These are phyloP conservation scores for Juglanconis oblonga DNA, from an alignment of 2,329 filamentous ascomycete species.

Conservation along the genomic window DNA sequence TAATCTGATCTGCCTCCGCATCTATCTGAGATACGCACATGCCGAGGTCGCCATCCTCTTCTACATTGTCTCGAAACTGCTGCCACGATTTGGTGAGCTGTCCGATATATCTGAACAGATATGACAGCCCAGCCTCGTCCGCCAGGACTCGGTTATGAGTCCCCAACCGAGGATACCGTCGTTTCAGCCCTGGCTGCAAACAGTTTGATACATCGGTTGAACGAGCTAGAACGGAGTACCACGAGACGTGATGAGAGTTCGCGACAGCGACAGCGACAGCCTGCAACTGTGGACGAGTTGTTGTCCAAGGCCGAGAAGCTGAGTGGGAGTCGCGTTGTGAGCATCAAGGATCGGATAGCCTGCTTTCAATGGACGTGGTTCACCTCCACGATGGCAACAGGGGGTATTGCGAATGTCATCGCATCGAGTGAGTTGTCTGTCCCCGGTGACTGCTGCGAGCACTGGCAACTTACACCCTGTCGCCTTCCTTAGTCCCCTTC, in stretches of 20 bases:
- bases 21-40: conserved; percentile 47
- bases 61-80: conserved; percentile 47
- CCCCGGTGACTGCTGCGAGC: not conserved
- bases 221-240: conserved; percentile 5
- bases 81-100: conserved; percentile 45
- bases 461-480: not conserved
- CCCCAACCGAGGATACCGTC: conserved; percentile 33
- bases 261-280: not conserved
- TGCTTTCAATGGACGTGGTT: conserved; percentile 74
- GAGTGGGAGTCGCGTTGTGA: conserved; percentile 25
- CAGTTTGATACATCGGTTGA: conserved; percentile 11
- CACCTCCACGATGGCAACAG: conserved; percentile 63
- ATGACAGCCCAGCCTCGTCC: conserved; percentile 33
- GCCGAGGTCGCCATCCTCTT: conserved; percentile 43
- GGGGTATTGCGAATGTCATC: conserved; percentile 55
- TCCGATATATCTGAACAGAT: conserved; percentile 33
- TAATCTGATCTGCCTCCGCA: conserved; percentile 51
- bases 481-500: conserved; percentile 43
- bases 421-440: conserved; percentile 43
- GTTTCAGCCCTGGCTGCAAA: conserved; percentile 12
- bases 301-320: conserved; percentile 30
- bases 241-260: not conserved
- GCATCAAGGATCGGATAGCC: conserved; percentile 48
- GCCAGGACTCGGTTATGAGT: conserved; percentile 35
- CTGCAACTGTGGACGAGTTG: conserved; percentile 29